Percentiles rank a stretch among this genome's conserved stretches.
Evolutionary conservation across 768 basidiomycete genomes (phyloP).

Genomic region (Phallus indusiatus): DNA sequence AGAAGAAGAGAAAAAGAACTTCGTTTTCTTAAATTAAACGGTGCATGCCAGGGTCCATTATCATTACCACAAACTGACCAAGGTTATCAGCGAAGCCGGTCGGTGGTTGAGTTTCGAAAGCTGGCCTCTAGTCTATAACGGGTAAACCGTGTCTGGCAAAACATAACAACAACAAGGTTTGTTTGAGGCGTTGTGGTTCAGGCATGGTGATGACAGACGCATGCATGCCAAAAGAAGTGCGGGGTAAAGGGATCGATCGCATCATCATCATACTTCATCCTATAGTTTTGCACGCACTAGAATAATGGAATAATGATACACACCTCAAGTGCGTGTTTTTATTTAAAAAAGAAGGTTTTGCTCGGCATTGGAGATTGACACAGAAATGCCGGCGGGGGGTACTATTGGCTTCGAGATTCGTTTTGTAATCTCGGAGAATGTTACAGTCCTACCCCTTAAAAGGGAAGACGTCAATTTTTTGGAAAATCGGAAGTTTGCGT

Average conservation of each 20-base stretch:
- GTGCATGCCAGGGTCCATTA: background rate
- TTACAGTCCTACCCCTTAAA: too few species aligned
- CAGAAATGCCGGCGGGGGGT: background rate
- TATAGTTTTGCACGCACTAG: background rate
- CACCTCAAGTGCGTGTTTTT: background rate
- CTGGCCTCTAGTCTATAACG: background rate
- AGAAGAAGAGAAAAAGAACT: too few species aligned
- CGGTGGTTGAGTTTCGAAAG: too few species aligned
- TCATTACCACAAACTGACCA: background rate
- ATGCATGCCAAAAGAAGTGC: conserved; percentile 10
- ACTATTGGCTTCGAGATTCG: too few species aligned
- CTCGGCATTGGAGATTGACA: background rate
- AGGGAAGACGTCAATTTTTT: too few species aligned
- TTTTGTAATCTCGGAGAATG: too few species aligned
- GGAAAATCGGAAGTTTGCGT: too few species aligned
- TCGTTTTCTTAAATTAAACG: background rate
- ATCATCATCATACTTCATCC: background rate
- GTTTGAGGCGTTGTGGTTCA: background rate
- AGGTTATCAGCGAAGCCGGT: background rate
- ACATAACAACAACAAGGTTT: background rate
- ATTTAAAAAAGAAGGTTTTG: background rate
- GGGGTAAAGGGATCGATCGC: conserved; percentile 9
- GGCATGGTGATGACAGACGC: background rate
- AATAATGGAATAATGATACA: background rate
- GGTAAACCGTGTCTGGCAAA: background rate